phyloP scores from a whole-genome alignment of 805 yeast genomes.

The Torulaspora gathmanii region DNA sequence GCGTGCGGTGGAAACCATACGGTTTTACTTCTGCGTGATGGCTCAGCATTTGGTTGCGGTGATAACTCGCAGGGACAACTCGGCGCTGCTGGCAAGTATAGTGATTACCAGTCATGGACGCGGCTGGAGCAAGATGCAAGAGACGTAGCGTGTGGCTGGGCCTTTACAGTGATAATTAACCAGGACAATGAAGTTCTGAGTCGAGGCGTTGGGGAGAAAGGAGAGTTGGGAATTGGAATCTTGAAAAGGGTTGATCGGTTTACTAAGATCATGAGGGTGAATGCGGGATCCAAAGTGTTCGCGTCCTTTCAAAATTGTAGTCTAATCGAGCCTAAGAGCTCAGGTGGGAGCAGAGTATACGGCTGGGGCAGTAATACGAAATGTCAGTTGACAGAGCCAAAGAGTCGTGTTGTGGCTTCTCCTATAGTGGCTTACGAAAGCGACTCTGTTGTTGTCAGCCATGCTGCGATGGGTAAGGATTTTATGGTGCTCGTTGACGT shows the following conservation, averaged over 20 bases:
- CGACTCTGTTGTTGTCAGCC: constrained; percentile 8
- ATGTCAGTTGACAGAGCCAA: constrained; percentile 41
- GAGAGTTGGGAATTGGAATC: constrained; percentile 63
- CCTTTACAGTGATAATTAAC: constrained; percentile 52
- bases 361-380: constrained; percentile 53
- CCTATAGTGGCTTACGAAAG: constrained; percentile 22
- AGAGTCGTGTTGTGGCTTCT: constrained; percentile 13
- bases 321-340: constrained; percentile 64
- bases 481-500: constrained; percentile 21
- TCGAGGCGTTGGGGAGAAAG: constrained; percentile 63
- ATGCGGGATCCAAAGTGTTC: constrained; percentile 14
- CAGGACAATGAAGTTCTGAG: constrained; percentile 40
- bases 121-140: constrained; percentile 34
- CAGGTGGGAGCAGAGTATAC: constrained; percentile 38
- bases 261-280: constrained; percentile 13
- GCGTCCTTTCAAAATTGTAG: constrained; percentile 42
- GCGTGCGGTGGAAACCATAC: constrained; percentile 89
- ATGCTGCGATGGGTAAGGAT: constrained; percentile 31
- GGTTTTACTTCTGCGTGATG: constrained; percentile 49
- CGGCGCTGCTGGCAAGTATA: neutral
- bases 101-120: neutral
- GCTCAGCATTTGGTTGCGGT: constrained; percentile 56
- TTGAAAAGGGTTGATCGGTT: constrained; percentile 6
- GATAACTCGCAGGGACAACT: constrained; percentile 52
- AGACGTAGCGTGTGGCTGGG: constrained; percentile 75